Percentiles rank a stretch among this genome's conserved stretches.
These are phyloP conservation scores for Pythium aphanidermatum DNA, from an alignment of 352 stramenopile species.

Conservation along the genomic window DNA sequence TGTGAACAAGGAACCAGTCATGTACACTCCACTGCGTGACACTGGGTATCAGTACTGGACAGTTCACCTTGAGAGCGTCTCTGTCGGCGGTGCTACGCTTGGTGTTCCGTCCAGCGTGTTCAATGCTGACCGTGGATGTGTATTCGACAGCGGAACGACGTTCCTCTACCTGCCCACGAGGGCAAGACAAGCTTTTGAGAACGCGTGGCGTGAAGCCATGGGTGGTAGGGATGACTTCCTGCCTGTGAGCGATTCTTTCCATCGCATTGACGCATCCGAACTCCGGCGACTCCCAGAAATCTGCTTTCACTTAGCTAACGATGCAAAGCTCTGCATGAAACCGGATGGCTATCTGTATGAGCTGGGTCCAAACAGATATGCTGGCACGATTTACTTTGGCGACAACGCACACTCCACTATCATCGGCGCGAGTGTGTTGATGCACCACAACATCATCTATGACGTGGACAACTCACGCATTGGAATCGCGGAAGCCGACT, in stretches of 20 bases:
- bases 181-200: slow-evolving; percentile 29
- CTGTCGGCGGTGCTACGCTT: slow-evolving; percentile 30
- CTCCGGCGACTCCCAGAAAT: slow-evolving; percentile 39
- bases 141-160: slow-evolving; percentile 77
- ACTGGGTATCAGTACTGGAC: slow-evolving; percentile 81
- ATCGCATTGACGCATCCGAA: slow-evolving; percentile 19
- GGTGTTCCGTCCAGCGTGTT: slow-evolving; percentile 32
- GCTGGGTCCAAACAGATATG: slow-evolving; percentile 32
- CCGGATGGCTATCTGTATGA: slow-evolving; percentile 45
- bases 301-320: slow-evolving; percentile 67
- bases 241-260: slow-evolving; percentile 41
- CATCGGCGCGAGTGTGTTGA: slow-evolving; percentile 57
- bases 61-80: slow-evolving; percentile 46
- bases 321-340: slow-evolving; percentile 44
- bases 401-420: slow-evolving; percentile 62
- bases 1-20: slow-evolving; percentile 66
- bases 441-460: slow-evolving; percentile 75
- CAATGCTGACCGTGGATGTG: slow-evolving; percentile 60
- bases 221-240: slow-evolving; percentile 32
- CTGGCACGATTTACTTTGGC: slow-evolving; percentile 64
- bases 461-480: slow-evolving; percentile 68
- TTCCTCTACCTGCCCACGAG: slow-evolving; percentile 64
- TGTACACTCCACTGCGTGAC: slow-evolving; percentile 79
- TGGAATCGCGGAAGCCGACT: slow-evolving; percentile 52
- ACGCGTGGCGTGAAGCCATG: slow-evolving; percentile 40